These are phyloP conservation scores for Neostapfia colusana DNA, from an alignment of 176 grass and related monocot species.

Conservation along the genomic window DNA sequence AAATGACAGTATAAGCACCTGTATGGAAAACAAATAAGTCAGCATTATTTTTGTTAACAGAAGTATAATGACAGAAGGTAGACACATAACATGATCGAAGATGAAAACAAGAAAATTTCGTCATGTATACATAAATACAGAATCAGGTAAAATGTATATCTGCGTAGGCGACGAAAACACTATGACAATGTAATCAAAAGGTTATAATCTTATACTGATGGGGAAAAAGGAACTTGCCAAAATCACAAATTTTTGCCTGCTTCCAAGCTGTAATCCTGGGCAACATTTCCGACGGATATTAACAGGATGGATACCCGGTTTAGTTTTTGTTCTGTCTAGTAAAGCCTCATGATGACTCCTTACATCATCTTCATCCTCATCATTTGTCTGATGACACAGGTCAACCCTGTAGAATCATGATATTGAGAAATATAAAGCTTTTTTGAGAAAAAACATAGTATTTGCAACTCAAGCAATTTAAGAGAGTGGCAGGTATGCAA, in stretches of 20 bases:
- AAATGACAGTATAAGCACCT: slow-evolving; percentile 88
- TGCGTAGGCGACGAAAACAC: not conserved
- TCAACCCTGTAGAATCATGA: slow-evolving; percentile 79
- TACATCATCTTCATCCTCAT: slow-evolving; percentile 95
- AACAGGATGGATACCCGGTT: slow-evolving; percentile 47
- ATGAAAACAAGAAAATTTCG: too few relatives aligned
- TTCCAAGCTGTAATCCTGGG: slow-evolving; percentile 77
- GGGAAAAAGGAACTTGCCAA: slow-evolving; percentile 54
- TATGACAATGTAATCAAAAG: slow-evolving; percentile 9
- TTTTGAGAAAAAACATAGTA: not conserved
- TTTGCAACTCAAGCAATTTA: slow-evolving; percentile 17
- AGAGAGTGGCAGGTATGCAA: not conserved
- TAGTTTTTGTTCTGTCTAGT: slow-evolving; percentile 71
- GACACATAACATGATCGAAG: too few relatives aligned
- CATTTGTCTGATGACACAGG: slow-evolving; percentile 92
- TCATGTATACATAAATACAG: slow-evolving; percentile 30
- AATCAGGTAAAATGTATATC: slow-evolving; percentile 29
- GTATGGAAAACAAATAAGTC: slow-evolving; percentile 21
- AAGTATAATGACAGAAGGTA: too few relatives aligned
- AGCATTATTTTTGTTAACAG: not conserved
- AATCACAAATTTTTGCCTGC: slow-evolving; percentile 94
- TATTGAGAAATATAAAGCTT: slow-evolving; percentile 31
- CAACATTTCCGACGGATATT: slow-evolving; percentile 63
- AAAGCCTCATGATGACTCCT: slow-evolving; percentile 71
- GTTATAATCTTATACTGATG: not conserved